phyloP scores from a whole-genome alignment of 2,329 filamentous ascomycete genomes.

The Phialemonium atrogriseum region DNA sequence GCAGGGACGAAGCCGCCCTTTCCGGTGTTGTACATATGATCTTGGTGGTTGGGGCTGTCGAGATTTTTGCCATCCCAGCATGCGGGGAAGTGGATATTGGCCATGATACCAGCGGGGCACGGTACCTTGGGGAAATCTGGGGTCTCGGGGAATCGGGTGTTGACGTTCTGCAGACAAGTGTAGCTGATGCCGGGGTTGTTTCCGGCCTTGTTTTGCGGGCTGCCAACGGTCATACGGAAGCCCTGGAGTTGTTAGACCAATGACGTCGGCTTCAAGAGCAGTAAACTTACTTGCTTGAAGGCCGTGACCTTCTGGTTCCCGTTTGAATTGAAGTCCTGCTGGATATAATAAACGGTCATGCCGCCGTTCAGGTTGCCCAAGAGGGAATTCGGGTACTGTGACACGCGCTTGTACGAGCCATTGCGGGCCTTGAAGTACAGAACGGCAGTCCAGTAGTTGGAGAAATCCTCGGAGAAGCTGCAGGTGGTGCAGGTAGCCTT shows the following conservation, averaged over 20 bases:
- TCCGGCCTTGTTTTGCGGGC: slow-evolving; percentile 25
- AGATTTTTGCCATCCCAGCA: slow-evolving; percentile 43
- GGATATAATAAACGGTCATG: slow-evolving; percentile 33
- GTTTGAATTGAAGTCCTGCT: slow-evolving; percentile 28
- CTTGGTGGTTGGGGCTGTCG: slow-evolving; percentile 37
- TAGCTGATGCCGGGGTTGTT: slow-evolving; percentile 18
- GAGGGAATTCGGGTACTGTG: slow-evolving; percentile 20
- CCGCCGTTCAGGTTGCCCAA: slow-evolving; percentile 26
- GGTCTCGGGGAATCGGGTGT: slow-evolving; percentile 28
- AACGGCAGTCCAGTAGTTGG: slow-evolving; percentile 23
- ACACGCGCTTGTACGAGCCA: slow-evolving; percentile 21
- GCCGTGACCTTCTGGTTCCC: slow-evolving; percentile 32
- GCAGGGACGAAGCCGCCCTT: not conserved
- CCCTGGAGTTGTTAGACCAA: slow-evolving; percentile 21
- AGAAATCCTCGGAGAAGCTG: slow-evolving; percentile 20
- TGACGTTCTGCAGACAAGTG: slow-evolving; percentile 22
- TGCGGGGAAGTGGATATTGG: slow-evolving; percentile 38
- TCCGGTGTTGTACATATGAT: slow-evolving; percentile 19
- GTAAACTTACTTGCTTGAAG: slow-evolving; percentile 42
- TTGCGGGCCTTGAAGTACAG: slow-evolving; percentile 16
- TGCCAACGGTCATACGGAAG: slow-evolving; percentile 40
- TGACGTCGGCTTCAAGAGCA: slow-evolving; percentile 31
- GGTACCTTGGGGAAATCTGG: slow-evolving; percentile 26
- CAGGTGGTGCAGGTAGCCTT: slow-evolving; percentile 24
- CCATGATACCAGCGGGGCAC: slow-evolving; percentile 35